These are phyloP conservation scores for Linnemannia elongata DNA, from an alignment of 192 early-diverging fungal genomes.

Conservation along the genomic window DNA sequence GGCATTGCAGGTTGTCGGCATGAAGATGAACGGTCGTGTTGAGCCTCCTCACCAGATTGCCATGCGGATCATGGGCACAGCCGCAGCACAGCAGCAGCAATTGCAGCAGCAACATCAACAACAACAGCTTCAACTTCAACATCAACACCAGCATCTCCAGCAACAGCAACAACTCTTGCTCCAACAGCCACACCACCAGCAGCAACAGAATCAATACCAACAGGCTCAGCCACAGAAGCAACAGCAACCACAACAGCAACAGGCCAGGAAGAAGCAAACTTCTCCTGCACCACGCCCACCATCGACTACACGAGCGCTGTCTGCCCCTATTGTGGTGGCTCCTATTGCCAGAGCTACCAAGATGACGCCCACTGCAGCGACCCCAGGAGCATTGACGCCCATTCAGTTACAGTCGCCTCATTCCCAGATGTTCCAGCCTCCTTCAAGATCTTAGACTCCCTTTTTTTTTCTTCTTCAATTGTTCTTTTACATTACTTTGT, in stretches of 20 bases:
- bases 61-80: constrained; percentile 63
- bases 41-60: constrained; percentile 73
- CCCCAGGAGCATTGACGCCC: constrained; percentile 13
- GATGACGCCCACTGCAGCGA: constrained; percentile 6
- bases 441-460: neutral
- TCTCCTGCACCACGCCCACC: neutral
- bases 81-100: constrained; percentile 45
- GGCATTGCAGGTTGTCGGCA: constrained; percentile 81
- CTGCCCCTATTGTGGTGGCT: neutral
- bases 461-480: neutral
- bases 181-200: too few species aligned
- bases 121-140: neutral
- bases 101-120: constrained; percentile 23
- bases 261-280: neutral
- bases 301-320: neutral
- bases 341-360: neutral
- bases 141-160: constrained; percentile 4
- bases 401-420: constrained; percentile 41
- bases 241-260: neutral
- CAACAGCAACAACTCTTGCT: constrained; percentile 35
- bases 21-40: constrained; percentile 73
- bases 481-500: constrained; percentile 2
- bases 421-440: constrained; percentile 11
- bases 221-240: neutral
- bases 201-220: neutral